Evolutionary conservation across 805 yeast genomes (phyloP), one percentile per base, ranked within the genome.

Genomic region (Ogataea dorogensis): DNA sequence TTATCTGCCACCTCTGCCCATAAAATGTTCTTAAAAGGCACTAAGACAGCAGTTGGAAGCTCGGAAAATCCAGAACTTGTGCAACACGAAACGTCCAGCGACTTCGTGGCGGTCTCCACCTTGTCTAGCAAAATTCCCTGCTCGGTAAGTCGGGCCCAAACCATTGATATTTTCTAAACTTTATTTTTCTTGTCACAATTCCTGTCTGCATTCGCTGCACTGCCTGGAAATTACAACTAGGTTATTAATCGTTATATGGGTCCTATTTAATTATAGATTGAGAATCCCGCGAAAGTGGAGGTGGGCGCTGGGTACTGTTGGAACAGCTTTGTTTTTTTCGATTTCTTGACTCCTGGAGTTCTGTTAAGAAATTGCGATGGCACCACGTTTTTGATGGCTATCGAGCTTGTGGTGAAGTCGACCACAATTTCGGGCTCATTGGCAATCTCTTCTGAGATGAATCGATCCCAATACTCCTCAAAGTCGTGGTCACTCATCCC

Each of bases 401-500:
- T 49, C 6, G 51, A 39, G 15, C 45, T 43, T 8, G 59, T 49
- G 15, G 43, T 21, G 14, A 45, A 43, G 85, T 93, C 81, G 75
- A 83, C 82, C 63, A 73, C 77, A 56, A 81, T 71, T 58, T 79
- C 86, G 27, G 84, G 81, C 63, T 81, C 83, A 38, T 43, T 29
- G 5, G 36, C 12, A 66, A 69, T 42, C 19, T 53, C 57, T 16
- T 40, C 28, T 14, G 43, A 36, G 44, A 76, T 75, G 44, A 86
- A 68, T 49, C 78, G 81, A 17, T 54, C 53, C 95, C 95, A 87
- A 41, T 84, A 68, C 40, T 77, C 82, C 47, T 82, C 81, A 56
- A 83, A 85, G 44, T 86, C 93, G 22, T 76, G 78, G 36, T 68
- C 74, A 1, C 71, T 59, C 37, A 71, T 71, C 34, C 67, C 65